Evolutionary conservation across 2,329 filamentous ascomycete species (phyloP), one percentile per base, ranked within the genome.

Genomic region (Mycosphaerella sp.): DNA sequence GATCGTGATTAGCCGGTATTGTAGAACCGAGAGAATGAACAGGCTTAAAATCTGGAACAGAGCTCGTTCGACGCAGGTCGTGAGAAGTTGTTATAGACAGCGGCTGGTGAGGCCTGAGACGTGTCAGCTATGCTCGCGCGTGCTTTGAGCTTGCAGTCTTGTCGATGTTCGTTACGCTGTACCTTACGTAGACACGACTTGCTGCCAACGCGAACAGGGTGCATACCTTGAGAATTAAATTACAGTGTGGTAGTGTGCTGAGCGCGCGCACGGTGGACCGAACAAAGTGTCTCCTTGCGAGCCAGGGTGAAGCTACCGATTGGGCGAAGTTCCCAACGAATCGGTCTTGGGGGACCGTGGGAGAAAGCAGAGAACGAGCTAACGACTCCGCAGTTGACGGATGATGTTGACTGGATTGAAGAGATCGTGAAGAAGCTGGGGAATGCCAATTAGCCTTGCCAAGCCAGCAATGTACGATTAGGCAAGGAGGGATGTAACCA

Each of bases 1-100:
- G 78, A 81, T 69, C 71, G 78, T 73, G 73, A 75, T 73, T 79
- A 79, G 77, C 79, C 79, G 75, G 76, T 68, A 65, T 60, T 55
- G 57, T 52, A 58, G 68, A 73, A 70, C 49, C 73, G 71, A 75
- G 68, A 62, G 63, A 69, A 60, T 60, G 59, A 55, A 60, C 64
- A 65, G 64, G 67, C 64, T 66, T 63, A 65, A 62, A 64, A 64
- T 67, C 64, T 66, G 64, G 65, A 62, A 64, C 64, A 57, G 58
- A 55, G 60, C 50, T 49, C 55, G 28, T 53, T 55, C 61, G 52
- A 54, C 57, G 50, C 32, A 36, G 54, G 56, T 51, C 64, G 63
- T 59, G 9, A 55, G 60, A 60, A 45, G 51, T 49, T 63, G 63
- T 62, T 66, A 65, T 69, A 68, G 65, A 66, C 62, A 59, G 57